Evolutionary conservation across 257 asterid genomes (phyloP).

Genomic region (Rhazya stricta): DNA sequence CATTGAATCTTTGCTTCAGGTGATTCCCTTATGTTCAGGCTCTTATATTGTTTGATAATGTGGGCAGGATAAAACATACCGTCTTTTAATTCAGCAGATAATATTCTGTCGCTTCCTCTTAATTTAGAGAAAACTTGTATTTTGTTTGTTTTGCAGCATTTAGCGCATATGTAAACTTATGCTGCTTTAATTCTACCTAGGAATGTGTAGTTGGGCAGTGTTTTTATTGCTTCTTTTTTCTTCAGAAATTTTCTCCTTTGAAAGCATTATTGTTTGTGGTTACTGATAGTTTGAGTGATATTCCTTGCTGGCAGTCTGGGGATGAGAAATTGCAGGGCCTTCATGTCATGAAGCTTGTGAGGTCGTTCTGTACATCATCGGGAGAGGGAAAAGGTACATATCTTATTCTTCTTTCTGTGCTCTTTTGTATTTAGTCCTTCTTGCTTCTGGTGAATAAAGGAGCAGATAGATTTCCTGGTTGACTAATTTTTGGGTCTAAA

Average conservation of each 20-base stretch:
- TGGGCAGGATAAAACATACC: background rate
- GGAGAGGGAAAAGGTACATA: slow-evolving; percentile 45
- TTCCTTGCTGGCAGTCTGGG: slow-evolving; percentile 43
- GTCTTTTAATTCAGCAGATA: background rate
- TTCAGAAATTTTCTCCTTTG: background rate
- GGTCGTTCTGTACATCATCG: slow-evolving; percentile 76
- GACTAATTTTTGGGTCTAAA: background rate
- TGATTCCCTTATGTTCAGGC: slow-evolving; percentile 22
- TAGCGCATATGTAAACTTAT: background rate
- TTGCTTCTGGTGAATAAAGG: background rate
- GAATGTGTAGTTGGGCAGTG: background rate
- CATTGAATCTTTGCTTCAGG: slow-evolving; percentile 86
- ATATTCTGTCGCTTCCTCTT: background rate
- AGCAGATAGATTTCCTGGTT: background rate
- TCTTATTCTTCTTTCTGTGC: slow-evolving; percentile 18
- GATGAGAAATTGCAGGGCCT: slow-evolving; percentile 87
- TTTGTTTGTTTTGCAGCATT: background rate
- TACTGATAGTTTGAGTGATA: slow-evolving; percentile 16
- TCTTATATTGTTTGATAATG: background rate
- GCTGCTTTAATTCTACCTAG: background rate
- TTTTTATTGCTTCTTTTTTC: background rate
- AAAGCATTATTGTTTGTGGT: background rate
- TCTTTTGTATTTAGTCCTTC: background rate
- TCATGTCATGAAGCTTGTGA: slow-evolving; percentile 80
- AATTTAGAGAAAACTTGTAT: background rate